Evolutionary conservation across 208 protist genomes (phyloP).

Genomic region (Crithidia brevicula): DNA sequence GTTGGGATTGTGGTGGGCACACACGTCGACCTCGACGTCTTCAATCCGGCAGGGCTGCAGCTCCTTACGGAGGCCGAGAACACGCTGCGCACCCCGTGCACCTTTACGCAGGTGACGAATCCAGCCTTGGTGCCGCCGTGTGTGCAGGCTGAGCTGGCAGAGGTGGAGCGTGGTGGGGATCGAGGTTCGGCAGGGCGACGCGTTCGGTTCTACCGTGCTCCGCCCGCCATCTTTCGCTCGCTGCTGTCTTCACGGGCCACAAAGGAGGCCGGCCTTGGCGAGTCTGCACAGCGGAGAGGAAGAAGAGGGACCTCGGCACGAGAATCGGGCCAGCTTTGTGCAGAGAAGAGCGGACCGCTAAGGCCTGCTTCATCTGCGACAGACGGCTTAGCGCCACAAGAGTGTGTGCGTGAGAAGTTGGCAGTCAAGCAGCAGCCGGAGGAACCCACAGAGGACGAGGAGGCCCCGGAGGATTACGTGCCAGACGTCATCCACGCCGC

Average conservation of each 20-base stretch:
- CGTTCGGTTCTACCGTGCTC: conserved; percentile 17
- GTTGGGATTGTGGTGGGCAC: conserved; percentile 28
- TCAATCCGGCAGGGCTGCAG: conserved; percentile 20
- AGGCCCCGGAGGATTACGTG: conserved; percentile 44
- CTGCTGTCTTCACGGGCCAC: not conserved
- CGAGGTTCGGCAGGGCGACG: conserved; percentile 9
- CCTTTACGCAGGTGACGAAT: conserved; percentile 74
- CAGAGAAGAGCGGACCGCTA: too few species aligned
- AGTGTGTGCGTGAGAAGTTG: not conserved
- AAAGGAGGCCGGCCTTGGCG: too few species aligned
- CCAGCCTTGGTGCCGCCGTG: conserved; percentile 48
- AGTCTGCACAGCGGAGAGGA: not conserved
- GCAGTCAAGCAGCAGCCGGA: not conserved
- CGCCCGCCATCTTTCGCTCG: conserved; percentile 13
- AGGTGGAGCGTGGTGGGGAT: conserved; percentile 35
- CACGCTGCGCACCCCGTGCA: conserved; percentile 58
- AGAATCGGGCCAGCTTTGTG: too few species aligned
- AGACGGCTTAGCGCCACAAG: not conserved
- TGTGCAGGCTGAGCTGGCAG: conserved; percentile 59
- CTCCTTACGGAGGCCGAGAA: conserved; percentile 41
- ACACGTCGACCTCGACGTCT: conserved; percentile 32
- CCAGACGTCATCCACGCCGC: conserved; percentile 49
- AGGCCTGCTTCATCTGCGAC: too few species aligned
- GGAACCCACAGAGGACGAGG: conserved; percentile 30
- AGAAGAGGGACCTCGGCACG: too few species aligned